A percentile compares a stretch with the other conserved stretches of the same genome.
phyloP scores from a whole-genome alignment of 441 rosid genomes.

The Bocquillonia castaneifolia region DNA sequence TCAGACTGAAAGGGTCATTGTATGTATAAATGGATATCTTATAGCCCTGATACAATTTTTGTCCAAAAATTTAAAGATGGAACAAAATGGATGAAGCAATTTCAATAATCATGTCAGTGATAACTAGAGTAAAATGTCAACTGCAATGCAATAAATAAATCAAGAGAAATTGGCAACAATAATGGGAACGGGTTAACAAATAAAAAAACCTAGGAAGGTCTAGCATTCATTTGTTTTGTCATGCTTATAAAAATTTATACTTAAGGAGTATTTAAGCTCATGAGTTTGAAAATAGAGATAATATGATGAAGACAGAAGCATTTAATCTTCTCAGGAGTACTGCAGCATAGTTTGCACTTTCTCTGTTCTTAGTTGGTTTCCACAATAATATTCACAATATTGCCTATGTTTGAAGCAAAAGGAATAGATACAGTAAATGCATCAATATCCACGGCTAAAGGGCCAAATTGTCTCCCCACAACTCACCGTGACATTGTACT shows the following conservation, averaged over 20 bases:
- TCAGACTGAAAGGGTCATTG: too few species aligned
- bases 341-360: not conserved
- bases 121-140: not conserved
- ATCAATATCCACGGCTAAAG: conserved; percentile 4
- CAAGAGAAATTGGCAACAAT: not conserved
- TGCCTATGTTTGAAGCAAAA: not conserved
- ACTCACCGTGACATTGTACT: conserved; percentile 84
- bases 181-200: too few species aligned
- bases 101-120: too few species aligned
- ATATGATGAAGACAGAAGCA: not conserved
- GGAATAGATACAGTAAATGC: conserved; percentile 6
- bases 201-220: not conserved
- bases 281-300: not conserved
- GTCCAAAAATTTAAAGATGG: too few species aligned
- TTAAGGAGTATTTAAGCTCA: not conserved
- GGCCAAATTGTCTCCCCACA: conserved; percentile 18
- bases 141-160: not conserved
- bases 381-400: not conserved
- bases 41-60: too few species aligned
- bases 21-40: too few species aligned
- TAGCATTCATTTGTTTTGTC: not conserved
- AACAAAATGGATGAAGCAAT: too few species aligned
- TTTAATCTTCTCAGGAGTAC: not conserved
- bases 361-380: not conserved
- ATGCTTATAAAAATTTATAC: not conserved